These are phyloP conservation scores for Fusarium zealandicum DNA, from an alignment of 2,329 filamentous ascomycete genomes.

Conservation along the genomic window DNA sequence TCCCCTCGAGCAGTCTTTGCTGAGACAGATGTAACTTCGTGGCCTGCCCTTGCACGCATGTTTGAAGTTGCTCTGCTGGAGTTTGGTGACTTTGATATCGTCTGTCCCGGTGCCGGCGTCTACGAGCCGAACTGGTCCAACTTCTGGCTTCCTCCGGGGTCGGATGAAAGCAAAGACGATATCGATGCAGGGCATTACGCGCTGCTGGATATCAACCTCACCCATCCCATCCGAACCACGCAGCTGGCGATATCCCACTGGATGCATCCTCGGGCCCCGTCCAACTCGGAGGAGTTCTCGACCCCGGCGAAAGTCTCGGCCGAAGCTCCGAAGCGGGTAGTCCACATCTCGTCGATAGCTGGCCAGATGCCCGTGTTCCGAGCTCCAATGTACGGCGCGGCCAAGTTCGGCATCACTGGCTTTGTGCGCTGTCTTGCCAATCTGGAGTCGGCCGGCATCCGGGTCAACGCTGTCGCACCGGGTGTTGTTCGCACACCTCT, in stretches of 20 bases:
- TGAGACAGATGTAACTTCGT: constrained; percentile 54
- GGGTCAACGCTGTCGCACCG: constrained; percentile 54
- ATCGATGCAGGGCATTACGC: constrained; percentile 44
- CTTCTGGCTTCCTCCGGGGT: constrained; percentile 53
- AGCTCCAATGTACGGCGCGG: constrained; percentile 50
- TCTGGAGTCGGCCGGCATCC: constrained; percentile 47
- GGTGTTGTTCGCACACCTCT: constrained; percentile 55
- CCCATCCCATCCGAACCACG: constrained; percentile 51
- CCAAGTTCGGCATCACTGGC: constrained; percentile 50
- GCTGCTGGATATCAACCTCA: constrained; percentile 51
- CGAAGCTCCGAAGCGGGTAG: constrained; percentile 46
- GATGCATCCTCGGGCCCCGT: constrained; percentile 39
- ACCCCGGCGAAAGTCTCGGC: constrained; percentile 24
- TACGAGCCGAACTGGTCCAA: constrained; percentile 54
- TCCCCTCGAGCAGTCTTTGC: constrained; percentile 50
- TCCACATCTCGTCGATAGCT: constrained; percentile 50
- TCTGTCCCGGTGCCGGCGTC: constrained; percentile 56
- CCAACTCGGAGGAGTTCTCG: neutral
- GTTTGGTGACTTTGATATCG: constrained; percentile 51
- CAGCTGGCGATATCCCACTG: constrained; percentile 52
- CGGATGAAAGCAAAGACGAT: constrained; percentile 43
- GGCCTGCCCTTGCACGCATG: constrained; percentile 48
- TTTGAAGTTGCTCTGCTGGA: constrained; percentile 45
- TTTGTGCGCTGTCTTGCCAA: constrained; percentile 51
- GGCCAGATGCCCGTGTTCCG: constrained; percentile 46